phyloP scores from a whole-genome alignment of 2,329 filamentous ascomycete genomes.

The Xylariaceae sp. region DNA sequence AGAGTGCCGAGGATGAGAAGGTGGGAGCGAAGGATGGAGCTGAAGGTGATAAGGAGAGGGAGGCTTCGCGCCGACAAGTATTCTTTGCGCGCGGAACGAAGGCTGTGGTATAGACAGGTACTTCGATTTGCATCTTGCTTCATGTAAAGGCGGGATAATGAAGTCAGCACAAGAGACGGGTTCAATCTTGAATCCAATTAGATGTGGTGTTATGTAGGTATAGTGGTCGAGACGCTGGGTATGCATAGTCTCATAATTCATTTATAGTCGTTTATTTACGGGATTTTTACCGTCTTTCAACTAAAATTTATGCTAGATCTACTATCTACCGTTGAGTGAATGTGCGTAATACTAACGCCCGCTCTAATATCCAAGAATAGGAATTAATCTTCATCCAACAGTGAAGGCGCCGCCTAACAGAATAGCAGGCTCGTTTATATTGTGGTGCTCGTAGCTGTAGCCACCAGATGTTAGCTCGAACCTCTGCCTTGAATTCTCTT shows the following conservation, averaged over 20 bases:
- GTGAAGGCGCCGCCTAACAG: constrained; percentile 75
- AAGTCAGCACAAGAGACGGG: no score
- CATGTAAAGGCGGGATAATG: background rate
- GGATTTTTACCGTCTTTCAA: no score
- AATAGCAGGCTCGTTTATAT: constrained; percentile 78
- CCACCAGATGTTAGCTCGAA: background rate
- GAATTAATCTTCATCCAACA: constrained; percentile 42
- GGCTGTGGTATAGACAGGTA: background rate
- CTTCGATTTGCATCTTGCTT: background rate
- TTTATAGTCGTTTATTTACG: no score
- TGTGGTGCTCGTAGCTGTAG: constrained; percentile 78
- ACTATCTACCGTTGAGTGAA: background rate
- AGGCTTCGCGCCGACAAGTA: constrained; percentile 49
- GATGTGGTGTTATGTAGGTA: no score
- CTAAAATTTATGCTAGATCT: no score
- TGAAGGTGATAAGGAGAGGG: constrained; percentile 33
- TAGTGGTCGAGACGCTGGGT: no score
- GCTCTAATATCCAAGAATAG: background rate
- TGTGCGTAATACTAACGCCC: background rate
- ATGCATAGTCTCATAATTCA: no score
- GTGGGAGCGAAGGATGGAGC: constrained; percentile 5
- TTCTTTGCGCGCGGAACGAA: constrained; percentile 56
- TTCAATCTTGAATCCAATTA: no score
- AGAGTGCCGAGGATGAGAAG: constrained; percentile 1
- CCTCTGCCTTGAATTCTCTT: background rate